Conservation (phyloP, 192 early-diverging fungal species). For the Globomyces pollinis-pini region DNA sequence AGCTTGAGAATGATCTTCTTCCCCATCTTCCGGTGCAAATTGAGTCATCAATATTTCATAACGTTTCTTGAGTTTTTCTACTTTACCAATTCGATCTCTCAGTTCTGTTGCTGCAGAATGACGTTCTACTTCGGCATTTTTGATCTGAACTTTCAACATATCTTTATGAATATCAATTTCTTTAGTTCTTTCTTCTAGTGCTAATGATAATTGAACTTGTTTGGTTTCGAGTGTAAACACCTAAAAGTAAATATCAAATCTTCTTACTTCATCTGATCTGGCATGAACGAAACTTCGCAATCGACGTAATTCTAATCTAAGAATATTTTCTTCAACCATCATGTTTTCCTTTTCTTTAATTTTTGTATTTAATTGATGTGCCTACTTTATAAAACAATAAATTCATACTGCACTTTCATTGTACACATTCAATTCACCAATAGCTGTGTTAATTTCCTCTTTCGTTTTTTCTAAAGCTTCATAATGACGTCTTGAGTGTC, state of each 20-base stretch:
- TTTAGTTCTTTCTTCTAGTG: slow-evolving; percentile 52
- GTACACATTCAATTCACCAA: slow-evolving; percentile 52
- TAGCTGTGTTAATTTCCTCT: slow-evolving; percentile 27
- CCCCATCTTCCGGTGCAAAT: slow-evolving; percentile 34
- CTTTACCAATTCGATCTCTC: slow-evolving; percentile 47
- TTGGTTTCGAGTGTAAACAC: slow-evolving; percentile 45
- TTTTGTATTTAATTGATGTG: slow-evolving; percentile 41
- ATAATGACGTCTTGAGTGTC: slow-evolving; percentile 32
- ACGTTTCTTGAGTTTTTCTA: slow-evolving; percentile 47
- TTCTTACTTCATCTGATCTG: slow-evolving; percentile 47
- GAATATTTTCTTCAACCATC: slow-evolving; percentile 55
- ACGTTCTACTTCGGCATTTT: slow-evolving; percentile 50
- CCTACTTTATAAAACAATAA: too few species aligned
- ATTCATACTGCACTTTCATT: slow-evolving; percentile 51
- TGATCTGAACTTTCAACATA: slow-evolving; percentile 47
- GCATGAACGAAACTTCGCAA: slow-evolving; percentile 44
- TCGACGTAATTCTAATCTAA: slow-evolving; percentile 49
- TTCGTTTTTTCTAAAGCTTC: slow-evolving; percentile 42
- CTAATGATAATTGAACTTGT: slow-evolving; percentile 44
- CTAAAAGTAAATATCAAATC: too few species aligned
- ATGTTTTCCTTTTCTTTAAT: slow-evolving; percentile 50
- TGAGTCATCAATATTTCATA: slow-evolving; percentile 60
- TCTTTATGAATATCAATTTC: slow-evolving; percentile 52
- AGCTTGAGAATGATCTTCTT: slow-evolving; percentile 52
- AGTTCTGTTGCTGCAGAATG: slow-evolving; percentile 46